Evolutionary conservation across 352 stramenopile genomes (phyloP), one percentile per base, ranked within the genome.

Genomic region (Phytophthora niederhauseri): DNA sequence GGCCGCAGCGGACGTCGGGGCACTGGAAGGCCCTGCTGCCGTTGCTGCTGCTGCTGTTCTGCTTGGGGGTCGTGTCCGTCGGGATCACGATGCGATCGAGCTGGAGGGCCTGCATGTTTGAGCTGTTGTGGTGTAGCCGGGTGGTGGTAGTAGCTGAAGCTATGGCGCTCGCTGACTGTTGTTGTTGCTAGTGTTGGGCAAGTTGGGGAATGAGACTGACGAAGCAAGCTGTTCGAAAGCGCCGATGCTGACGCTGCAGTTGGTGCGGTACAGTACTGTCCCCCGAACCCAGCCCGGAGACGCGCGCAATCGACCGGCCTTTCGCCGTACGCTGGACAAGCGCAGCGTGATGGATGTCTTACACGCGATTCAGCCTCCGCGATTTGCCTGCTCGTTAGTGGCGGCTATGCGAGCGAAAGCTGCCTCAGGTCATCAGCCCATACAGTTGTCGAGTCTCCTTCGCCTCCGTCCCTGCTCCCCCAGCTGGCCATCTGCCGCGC

Each of bases 11-110:
- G 8, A 71, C 61, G 53, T 82, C 71, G 3, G 72, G 70, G 60
- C 81, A 89, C 56, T 76, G 56, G 41, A 87, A 89, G 36, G 58
- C 76, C 66, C 28, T 76, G 66, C 0, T 73, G 61, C 54, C 73
- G 59, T 31, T 31, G 28, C 36, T 43, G 14, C 36, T 43, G 14
- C 24, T 69, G 66, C 26, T 60, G 54, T 68, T 60, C 14, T 71
- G 57, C 41, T 67, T 62, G 17, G 24, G 31, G 46, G 15, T 66
- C 20, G 24, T 62, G 46, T 75, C 46, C 36, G 30, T 19, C 3
- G 57, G 53, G 43, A 68, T 59, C 45, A 65, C 28, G 24, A 70
- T 67, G 45, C 22, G 58, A 61, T 77, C 43, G 53, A 64, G 61
- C n/a, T 63, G 62, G 28, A 72, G 60, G 51, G 55, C 51, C 56